phyloP scores from a whole-genome alignment of 805 yeast species.

The Lachancea kluyveri region DNA sequence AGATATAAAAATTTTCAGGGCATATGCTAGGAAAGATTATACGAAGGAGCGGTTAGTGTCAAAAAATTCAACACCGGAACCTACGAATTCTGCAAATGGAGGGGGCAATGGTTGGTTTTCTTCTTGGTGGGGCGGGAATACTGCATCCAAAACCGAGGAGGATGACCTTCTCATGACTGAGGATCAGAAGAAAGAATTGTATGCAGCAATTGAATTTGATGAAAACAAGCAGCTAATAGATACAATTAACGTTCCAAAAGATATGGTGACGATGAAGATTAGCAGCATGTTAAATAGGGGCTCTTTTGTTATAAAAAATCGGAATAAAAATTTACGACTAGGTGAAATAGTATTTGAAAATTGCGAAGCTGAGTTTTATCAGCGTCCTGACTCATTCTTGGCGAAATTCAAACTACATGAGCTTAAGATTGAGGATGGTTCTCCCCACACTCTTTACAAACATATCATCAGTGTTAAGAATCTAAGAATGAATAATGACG shows the following conservation, averaged over 20 bases:
- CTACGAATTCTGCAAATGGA: slow-evolving; percentile 11
- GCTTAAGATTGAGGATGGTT: slow-evolving; percentile 82
- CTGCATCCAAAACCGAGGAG: slow-evolving; percentile 27
- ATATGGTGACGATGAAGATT: slow-evolving; percentile 60
- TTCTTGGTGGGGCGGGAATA: slow-evolving; percentile 54
- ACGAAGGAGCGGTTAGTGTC: slow-evolving; percentile 44
- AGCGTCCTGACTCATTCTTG: slow-evolving; percentile 72
- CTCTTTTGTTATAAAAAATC: slow-evolving; percentile 53
- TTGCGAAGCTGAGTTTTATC: slow-evolving; percentile 63
- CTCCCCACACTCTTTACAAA: slow-evolving; percentile 70
- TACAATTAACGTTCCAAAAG: slow-evolving; percentile 63
- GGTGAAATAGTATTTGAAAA: slow-evolving; percentile 83
- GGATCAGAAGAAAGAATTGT: slow-evolving; percentile 82
- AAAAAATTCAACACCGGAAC: slow-evolving; percentile 10
- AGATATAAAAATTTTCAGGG: slow-evolving; percentile 79
- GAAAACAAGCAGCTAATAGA: slow-evolving; percentile 43
- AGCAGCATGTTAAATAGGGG: slow-evolving; percentile 70
- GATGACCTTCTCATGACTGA: slow-evolving; percentile 57
- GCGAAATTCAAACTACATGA: slow-evolving; percentile 72
- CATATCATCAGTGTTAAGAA: slow-evolving; percentile 83
- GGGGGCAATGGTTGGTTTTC: slow-evolving; percentile 55
- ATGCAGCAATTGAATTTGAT: slow-evolving; percentile 89
- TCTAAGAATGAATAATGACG: slow-evolving; percentile 33
- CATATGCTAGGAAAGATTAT: slow-evolving; percentile 64
- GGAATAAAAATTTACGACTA: slow-evolving; percentile 36